phyloP scores from a whole-genome alignment of 2,329 filamentous ascomycete genomes.

The Pestalotiopsis sp. region DNA sequence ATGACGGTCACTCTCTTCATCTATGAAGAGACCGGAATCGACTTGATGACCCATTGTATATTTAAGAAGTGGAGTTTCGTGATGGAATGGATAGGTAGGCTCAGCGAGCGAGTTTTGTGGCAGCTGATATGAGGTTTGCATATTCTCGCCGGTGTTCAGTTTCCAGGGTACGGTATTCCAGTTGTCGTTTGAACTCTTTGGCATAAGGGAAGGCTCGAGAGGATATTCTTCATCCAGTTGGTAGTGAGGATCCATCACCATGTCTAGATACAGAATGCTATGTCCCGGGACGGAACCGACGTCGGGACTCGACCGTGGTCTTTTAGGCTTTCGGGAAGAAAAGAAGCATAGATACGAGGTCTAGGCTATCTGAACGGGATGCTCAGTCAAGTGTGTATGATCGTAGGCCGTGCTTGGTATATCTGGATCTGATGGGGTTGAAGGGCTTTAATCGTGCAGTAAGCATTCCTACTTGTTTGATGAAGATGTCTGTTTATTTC shows the following conservation, averaged over 20 bases:
- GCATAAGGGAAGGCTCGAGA: neutral
- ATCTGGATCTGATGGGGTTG: too few relatives aligned
- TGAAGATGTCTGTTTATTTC: too few relatives aligned
- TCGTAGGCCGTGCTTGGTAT: too few relatives aligned
- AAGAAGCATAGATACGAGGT: neutral
- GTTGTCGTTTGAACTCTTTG: neutral
- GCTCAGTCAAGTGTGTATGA: neutral
- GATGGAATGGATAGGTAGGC: too few relatives aligned
- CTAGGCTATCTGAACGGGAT: neutral
- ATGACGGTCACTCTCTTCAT: too few relatives aligned
- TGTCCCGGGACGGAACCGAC: neutral
- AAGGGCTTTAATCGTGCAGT: too few relatives aligned
- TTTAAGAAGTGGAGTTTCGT: too few relatives aligned
- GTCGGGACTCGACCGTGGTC: neutral
- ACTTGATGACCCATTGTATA: too few relatives aligned
- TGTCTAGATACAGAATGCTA: neutral
- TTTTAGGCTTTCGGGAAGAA: neutral
- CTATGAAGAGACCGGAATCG: too few relatives aligned
- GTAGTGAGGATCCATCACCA: neutral
- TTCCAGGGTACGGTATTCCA: neutral
- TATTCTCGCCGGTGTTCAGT: neutral
- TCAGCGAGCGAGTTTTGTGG: neutral
- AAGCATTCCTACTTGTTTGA: too few relatives aligned
- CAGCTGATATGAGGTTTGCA: neutral
- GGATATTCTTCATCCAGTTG: neutral